A percentile compares a stretch with the other conserved stretches of the same genome.
Conservation (phyloP, 495 filamentous ascomycete genomes). For the Penicillium bovifimosum region DNA sequence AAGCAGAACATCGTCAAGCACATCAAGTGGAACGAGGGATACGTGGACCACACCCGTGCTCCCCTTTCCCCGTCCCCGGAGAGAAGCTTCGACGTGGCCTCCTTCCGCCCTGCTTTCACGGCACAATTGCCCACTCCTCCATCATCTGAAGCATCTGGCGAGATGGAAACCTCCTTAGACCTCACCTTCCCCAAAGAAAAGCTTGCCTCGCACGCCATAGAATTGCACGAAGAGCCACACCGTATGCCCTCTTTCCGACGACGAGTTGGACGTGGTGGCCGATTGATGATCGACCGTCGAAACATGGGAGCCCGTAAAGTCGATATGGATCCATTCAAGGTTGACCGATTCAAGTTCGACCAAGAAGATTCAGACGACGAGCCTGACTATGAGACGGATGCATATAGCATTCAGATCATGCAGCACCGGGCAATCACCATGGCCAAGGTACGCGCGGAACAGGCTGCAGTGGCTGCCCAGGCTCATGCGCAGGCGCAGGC, state of each 20-base stretch:
- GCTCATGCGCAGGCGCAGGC: slow-evolving; percentile 46
- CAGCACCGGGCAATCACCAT: slow-evolving; percentile 67
- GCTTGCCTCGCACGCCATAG: slow-evolving; percentile 41
- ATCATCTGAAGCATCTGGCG: slow-evolving; percentile 66
- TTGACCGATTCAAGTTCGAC: slow-evolving; percentile 81
- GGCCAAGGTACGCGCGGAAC: slow-evolving; percentile 43
- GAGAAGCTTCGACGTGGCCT: slow-evolving; percentile 49
- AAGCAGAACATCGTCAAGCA: slow-evolving; percentile 76
- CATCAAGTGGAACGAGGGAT: slow-evolving; percentile 78
- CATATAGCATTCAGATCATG: slow-evolving; percentile 63
- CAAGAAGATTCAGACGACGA: slow-evolving; percentile 64
- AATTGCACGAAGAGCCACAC: slow-evolving; percentile 43
- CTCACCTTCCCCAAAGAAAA: slow-evolving; percentile 45
- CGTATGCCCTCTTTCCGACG: slow-evolving; percentile 57
- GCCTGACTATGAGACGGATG: slow-evolving; percentile 64
- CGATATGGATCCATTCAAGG: slow-evolving; percentile 47
- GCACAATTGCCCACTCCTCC: slow-evolving; percentile 84
- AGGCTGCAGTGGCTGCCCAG: slow-evolving; percentile 40
- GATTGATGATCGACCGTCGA: slow-evolving; percentile 74
- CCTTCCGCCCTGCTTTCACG: slow-evolving; percentile 72
- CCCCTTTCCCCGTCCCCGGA: slow-evolving; percentile 69
- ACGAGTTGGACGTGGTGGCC: slow-evolving; percentile 69
- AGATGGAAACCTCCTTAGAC: slow-evolving; percentile 43
- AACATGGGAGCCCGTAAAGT: slow-evolving; percentile 45
- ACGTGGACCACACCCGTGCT: slow-evolving; percentile 74